Percentiles rank a stretch among this genome's conserved stretches.
These are phyloP conservation scores for Leptographium galeiforme DNA, from an alignment of 2,329 filamentous ascomycete genomes.

Conservation along the genomic window DNA sequence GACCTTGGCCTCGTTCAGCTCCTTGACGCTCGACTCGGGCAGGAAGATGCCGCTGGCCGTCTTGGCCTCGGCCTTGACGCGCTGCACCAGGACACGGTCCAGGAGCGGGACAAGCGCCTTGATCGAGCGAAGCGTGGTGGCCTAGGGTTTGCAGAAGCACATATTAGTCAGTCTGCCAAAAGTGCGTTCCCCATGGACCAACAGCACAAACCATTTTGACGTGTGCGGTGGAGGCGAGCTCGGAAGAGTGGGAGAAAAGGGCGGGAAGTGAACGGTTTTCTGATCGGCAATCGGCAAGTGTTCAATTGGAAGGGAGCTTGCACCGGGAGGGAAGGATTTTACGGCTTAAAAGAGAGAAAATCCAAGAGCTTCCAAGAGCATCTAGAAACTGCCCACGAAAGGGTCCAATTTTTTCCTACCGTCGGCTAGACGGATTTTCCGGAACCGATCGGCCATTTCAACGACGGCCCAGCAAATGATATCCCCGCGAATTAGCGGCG, in stretches of 20 bases:
- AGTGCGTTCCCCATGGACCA: too few species aligned
- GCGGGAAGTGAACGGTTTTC: not conserved
- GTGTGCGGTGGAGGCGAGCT: not conserved
- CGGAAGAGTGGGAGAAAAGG: not conserved
- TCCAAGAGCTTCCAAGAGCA: constrained; percentile 20
- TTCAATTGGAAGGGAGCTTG: constrained; percentile 3
- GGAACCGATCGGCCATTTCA: constrained; percentile 4
- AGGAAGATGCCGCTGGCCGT: constrained; percentile 96
- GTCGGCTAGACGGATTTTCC: constrained; percentile 13
- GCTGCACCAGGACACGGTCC: constrained; percentile 96
- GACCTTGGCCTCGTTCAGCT: constrained; percentile 95
- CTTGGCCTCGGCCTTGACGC: constrained; percentile 93
- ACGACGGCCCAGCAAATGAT: not conserved
- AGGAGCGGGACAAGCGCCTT: constrained; percentile 89
- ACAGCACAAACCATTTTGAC: constrained; percentile 14
- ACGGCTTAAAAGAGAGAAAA: constrained; percentile 7
- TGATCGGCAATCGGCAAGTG: not conserved
- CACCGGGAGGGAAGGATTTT: constrained; percentile 8
- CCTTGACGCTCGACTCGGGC: constrained; percentile 91
- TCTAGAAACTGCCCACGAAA: constrained; percentile 17
- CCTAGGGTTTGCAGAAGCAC: constrained; percentile 21
- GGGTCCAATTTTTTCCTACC: constrained; percentile 14
- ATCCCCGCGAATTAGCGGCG: too few species aligned
- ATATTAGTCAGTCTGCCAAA: too few species aligned
- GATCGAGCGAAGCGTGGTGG: constrained; percentile 80